Evolutionary conservation across 106 monocot genomes (phyloP).

Genomic region (Dioscorea zingiberensis): DNA sequence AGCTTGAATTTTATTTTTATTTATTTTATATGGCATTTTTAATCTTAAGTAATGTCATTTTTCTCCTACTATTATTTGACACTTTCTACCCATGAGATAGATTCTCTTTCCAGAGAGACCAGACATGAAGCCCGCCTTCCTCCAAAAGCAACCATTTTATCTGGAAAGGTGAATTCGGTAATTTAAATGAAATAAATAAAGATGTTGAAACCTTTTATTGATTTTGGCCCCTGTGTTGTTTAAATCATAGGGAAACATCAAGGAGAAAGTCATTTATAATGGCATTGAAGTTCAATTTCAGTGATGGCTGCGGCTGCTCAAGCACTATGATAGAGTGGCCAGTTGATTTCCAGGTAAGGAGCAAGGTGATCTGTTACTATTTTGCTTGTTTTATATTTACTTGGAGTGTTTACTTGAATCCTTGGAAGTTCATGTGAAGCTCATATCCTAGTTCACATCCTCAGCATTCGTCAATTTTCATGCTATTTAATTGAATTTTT

Average conservation of each 20-base stretch:
- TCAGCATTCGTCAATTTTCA: too few relatives aligned
- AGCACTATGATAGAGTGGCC: slow-evolving; percentile 42
- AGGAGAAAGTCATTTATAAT: slow-evolving; percentile 53
- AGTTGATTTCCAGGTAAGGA: slow-evolving; percentile 64
- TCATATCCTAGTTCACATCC: too few relatives aligned
- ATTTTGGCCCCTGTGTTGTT: not conserved
- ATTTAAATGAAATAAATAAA: not conserved
- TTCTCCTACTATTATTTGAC: not conserved
- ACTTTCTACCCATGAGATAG: slow-evolving; percentile 19
- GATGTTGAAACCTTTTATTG: not conserved
- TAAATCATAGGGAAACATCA: slow-evolving; percentile 48
- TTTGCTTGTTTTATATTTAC: not conserved
- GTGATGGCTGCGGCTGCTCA: slow-evolving; percentile 72
- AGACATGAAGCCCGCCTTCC: slow-evolving; percentile 56
- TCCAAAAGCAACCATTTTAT: slow-evolving; percentile 76
- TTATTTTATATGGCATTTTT: too few relatives aligned
- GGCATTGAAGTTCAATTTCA: slow-evolving; percentile 70
- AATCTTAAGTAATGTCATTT: not conserved
- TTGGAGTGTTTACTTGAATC: too few relatives aligned
- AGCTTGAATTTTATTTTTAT: too few relatives aligned
- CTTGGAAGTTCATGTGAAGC: too few relatives aligned
- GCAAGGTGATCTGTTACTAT: not conserved
- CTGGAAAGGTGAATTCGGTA: slow-evolving; percentile 50
- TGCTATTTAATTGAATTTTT: too few relatives aligned
- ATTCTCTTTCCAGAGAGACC: slow-evolving; percentile 79